Conservation (phyloP, 2,329 filamentous ascomycete species). For the Gremmenia infestans region DNA sequence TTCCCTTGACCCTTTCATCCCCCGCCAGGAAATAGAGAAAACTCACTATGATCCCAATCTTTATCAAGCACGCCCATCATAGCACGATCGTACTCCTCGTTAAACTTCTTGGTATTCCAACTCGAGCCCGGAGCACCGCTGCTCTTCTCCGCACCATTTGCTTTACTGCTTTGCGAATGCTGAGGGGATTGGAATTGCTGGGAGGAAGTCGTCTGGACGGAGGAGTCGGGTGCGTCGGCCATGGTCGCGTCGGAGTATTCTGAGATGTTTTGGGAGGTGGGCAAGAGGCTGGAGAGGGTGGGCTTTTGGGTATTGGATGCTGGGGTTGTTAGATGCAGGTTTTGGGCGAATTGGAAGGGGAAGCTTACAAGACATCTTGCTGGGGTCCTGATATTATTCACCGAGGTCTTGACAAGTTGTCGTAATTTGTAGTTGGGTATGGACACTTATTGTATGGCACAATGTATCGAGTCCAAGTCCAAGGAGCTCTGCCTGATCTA, state of each 20-base stretch:
- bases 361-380: neutral
- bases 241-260: conserved; percentile 12
- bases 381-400: neutral
- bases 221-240: conserved; percentile 28
- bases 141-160: conserved; percentile 13
- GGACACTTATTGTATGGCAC: too few relatives aligned
- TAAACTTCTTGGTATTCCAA: conserved; percentile 52
- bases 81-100: conserved; percentile 48
- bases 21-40: neutral
- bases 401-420: neutral
- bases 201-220: conserved; percentile 12
- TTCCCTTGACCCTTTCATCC: neutral
- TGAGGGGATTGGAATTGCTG: conserved; percentile 1
- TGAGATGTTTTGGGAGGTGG: neutral
- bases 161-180: conserved; percentile 11
- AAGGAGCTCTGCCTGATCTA: neutral
- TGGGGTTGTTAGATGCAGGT: neutral
- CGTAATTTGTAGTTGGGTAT: neutral
- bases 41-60: conserved; percentile 44
- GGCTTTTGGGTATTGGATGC: neutral
- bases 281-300: neutral
- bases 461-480: neutral
- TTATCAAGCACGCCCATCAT: conserved; percentile 46
- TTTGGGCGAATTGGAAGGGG: neutral
- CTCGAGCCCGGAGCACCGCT: conserved; percentile 40